Conservation (phyloP, 345 rosid genomes). For the Gossypium thurberi region DNA sequence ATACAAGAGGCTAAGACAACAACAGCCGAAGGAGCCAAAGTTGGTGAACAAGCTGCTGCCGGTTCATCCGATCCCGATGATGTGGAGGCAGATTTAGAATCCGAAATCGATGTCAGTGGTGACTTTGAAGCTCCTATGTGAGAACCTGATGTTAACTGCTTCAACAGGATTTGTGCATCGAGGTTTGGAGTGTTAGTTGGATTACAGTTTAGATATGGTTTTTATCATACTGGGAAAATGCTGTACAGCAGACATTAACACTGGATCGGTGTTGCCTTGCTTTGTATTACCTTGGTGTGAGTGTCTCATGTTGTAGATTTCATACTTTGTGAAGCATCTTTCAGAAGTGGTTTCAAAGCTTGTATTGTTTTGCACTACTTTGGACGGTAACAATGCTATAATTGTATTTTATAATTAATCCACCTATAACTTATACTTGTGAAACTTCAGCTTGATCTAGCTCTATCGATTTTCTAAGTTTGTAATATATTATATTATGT, state of each 20-base stretch:
- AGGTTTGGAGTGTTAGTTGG: background rate
- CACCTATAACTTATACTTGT: background rate
- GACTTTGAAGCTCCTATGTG: slow-evolving; percentile 17
- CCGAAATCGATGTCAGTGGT: slow-evolving; percentile 46
- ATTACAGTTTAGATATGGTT: background rate
- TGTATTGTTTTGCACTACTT: background rate
- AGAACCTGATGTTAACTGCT: slow-evolving; percentile 7
- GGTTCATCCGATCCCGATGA: slow-evolving; percentile 35
- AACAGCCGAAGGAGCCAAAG: slow-evolving; percentile 21
- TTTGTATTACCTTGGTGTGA: background rate
- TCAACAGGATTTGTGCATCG: background rate
- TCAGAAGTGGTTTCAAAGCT: background rate
- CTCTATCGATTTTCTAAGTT: too few relatives aligned
- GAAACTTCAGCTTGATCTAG: too few relatives aligned
- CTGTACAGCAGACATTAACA: slow-evolving; percentile 4
- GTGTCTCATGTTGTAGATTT: background rate
- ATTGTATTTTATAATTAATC: background rate
- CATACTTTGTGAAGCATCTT: background rate
- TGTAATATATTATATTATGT: too few relatives aligned
- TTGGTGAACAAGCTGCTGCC: slow-evolving; percentile 20
- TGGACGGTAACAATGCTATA: background rate
- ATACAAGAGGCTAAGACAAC: slow-evolving; percentile 47
- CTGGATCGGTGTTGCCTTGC: background rate
- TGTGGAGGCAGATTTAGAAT: slow-evolving; percentile 41
- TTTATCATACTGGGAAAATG: background rate